Evolutionary conservation across 768 basidiomycete species (phyloP).

Genomic region (Vishniacozyma victoriae): DNA sequence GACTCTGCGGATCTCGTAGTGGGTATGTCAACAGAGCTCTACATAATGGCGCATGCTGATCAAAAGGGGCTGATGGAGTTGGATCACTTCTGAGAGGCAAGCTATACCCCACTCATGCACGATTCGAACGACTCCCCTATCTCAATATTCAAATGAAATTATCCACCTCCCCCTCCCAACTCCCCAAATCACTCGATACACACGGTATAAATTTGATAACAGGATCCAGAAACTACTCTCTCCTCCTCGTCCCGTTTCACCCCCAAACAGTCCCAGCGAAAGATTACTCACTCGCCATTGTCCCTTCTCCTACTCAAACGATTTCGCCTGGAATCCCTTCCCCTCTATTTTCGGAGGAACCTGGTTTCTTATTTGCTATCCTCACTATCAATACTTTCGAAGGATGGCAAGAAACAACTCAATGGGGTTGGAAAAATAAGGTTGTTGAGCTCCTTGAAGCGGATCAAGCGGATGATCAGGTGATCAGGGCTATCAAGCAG

Average conservation of each 20-base stretch:
- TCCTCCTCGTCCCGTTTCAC: conserved; percentile 6
- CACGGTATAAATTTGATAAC: conserved; percentile 8
- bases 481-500: conserved; percentile 5
- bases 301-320: conserved; percentile 5
- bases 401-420: conserved; percentile 10
- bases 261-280: not conserved
- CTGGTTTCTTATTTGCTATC: conserved; percentile 8
- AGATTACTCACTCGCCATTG: not conserved
- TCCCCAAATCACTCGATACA: conserved; percentile 3
- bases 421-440: conserved; percentile 6
- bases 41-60: not conserved
- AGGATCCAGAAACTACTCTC: conserved; percentile 3
- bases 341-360: no score
- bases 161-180: not conserved
- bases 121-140: conserved; percentile 9
- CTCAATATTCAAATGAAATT: conserved; percentile 14
- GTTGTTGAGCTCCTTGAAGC: conserved; percentile 1
- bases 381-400: not conserved
- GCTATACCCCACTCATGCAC: conserved; percentile 2
- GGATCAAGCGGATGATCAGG: conserved; percentile 1
- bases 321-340: not conserved
- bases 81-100: conserved; percentile 8
- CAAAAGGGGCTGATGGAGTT: conserved; percentile 18
- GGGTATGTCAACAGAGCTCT: conserved; percentile 3
- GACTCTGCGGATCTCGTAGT: conserved; percentile 14